Evolutionary conservation across 2,329 filamentous ascomycete species (phyloP), one percentile per base, ranked within the genome.

Genomic region (Colletotrichum orchidophilum): DNA sequence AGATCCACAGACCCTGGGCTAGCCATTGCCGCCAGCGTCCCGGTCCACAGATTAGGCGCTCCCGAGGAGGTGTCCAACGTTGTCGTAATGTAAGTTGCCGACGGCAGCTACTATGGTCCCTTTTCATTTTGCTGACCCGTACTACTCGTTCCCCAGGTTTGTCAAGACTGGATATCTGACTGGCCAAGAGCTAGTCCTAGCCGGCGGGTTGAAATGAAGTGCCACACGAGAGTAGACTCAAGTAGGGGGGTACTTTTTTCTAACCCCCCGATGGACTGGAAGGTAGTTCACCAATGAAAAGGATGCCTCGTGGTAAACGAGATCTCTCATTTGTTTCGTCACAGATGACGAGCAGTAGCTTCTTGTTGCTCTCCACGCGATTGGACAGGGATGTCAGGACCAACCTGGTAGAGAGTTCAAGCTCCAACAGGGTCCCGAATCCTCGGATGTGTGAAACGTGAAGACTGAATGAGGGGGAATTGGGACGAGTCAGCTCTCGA

Each of bases 61-160:
- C 80, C 81, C 0, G 75, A 81, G 6, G 81, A 82, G 50, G 80
- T 82, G 12, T 75, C 78, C 9, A 80, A 78, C 21, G 76, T 80
- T 8, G 78, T 80, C 7, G 74, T 73, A 5, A 80, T 81, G 80
- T 80, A 58, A 75, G 80, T 77, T 31, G 46, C 50, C 33, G 50
- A 24, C 67, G 18, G 35, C 26, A n/a, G 9, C 29, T 54, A n/a
- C n/a, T 54, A 8, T 33, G 26, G 18, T n/a, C 26, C 21, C 39
- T 57, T 61, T 11, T 39, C 42, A 27, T 21, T 49, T 12, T 55
- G 31, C 26, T 57, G 13, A 59, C 6, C 5, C 15, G 15, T 49
- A 33, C 62, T 35, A n/a, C 63, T 61, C 1, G 27, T 2, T 13
- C 31, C 29, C 13, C 39, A 78, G 77, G 77, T 75, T 78, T 60